phyloP scores from a whole-genome alignment of 208 protist genomes.

The Wallacemonas collosoma region DNA sequence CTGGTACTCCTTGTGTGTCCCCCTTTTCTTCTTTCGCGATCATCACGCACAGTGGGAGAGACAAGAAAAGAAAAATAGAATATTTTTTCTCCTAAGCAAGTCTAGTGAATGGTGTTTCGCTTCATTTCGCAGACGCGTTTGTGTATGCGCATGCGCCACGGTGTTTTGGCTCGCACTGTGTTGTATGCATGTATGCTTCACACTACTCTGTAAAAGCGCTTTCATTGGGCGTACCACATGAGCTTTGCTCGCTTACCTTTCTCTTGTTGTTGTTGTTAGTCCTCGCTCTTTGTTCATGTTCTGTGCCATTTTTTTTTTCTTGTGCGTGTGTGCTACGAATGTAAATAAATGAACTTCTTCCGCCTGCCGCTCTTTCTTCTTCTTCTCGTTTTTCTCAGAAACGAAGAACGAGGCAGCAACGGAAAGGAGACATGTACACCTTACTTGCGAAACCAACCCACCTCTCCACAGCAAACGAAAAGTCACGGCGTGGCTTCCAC shows the following conservation, averaged over 20 bases:
- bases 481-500: no score
- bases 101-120: no score
- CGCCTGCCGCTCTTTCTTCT: background rate
- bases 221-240: no score
- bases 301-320: background rate
- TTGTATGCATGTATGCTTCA: background rate
- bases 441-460: no score
- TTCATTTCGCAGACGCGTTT: no score
- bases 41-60: background rate
- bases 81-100: no score
- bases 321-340: background rate
- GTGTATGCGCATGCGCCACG: background rate
- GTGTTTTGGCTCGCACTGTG: constrained; percentile 1
- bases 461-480: no score
- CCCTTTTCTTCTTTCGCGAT: constrained; percentile 3
- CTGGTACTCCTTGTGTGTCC: background rate
- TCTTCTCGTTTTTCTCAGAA: background rate
- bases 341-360: background rate
- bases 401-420: background rate
- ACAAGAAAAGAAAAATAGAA: background rate
- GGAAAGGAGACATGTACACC: background rate
- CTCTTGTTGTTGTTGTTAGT: constrained; percentile 4
- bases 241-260: constrained; percentile 16
- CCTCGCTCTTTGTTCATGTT: constrained; percentile 4
- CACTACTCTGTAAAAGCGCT: no score